Conservation (phyloP, 768 basidiomycete species). For the Lactarius quietus region DNA sequence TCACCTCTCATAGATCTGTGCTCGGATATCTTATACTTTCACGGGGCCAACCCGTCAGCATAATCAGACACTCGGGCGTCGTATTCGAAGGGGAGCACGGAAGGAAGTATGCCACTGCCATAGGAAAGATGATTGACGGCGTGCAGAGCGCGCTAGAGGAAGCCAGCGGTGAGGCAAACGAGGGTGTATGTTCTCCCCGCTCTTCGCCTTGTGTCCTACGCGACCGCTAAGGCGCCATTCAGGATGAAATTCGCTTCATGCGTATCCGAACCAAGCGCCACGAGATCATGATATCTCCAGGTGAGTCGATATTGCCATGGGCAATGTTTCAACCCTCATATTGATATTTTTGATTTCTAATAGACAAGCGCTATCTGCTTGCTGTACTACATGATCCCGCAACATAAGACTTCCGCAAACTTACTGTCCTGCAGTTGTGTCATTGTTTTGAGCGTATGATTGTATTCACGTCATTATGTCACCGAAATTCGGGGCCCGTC, state of each 20-base stretch:
- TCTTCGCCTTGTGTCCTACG: not conserved
- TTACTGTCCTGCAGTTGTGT: not conserved
- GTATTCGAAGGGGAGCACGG: constrained; percentile 86
- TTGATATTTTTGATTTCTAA: not conserved
- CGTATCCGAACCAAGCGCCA: constrained; percentile 88
- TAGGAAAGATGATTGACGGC: constrained; percentile 71
- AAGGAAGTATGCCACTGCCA: constrained; percentile 64
- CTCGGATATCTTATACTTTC: constrained; percentile 85
- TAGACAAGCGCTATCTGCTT: constrained; percentile 77
- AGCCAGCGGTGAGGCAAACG: constrained; percentile 59
- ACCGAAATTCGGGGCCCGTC: not conserved
- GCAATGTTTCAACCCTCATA: not conserved
- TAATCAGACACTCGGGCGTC: constrained; percentile 81
- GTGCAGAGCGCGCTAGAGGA: constrained; percentile 80
- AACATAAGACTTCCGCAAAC: constrained; percentile 12
- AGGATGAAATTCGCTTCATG: constrained; percentile 89
- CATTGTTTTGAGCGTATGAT: constrained; percentile 4
- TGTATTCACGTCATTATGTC: constrained; percentile 1
- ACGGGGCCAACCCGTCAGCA: constrained; percentile 64
- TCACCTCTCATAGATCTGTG: constrained; percentile 81
- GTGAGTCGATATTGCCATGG: constrained; percentile 41
- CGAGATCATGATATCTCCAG: constrained; percentile 93
- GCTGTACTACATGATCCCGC: constrained; percentile 78
- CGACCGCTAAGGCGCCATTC: constrained; percentile 5
- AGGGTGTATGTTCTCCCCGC: constrained; percentile 45